Evolutionary conservation across 2,329 filamentous ascomycete genomes (phyloP).

Genomic region (Cladophialophora bantiana): DNA sequence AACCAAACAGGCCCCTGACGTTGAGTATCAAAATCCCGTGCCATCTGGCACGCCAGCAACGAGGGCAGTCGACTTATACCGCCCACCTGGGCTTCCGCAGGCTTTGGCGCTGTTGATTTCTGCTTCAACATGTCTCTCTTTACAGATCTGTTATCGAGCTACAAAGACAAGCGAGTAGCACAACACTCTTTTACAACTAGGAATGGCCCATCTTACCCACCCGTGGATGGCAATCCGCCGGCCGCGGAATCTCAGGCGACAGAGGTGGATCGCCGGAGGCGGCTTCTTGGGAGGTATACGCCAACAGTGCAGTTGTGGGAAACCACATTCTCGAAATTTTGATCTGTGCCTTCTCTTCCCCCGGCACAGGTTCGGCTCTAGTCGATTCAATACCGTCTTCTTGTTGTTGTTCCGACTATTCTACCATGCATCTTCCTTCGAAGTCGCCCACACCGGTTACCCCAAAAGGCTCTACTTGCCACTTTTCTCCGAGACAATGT

Average conservation of each 20-base stretch:
- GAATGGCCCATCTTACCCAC: slow-evolving; percentile 21
- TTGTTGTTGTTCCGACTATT: slow-evolving; percentile 35
- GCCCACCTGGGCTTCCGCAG: not conserved
- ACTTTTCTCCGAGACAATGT: not conserved
- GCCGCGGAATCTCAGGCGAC: slow-evolving; percentile 14
- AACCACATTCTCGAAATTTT: slow-evolving; percentile 21
- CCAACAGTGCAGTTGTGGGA: slow-evolving; percentile 25
- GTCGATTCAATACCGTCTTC: slow-evolving; percentile 34
- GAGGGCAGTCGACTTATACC: not conserved
- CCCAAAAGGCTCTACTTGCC: slow-evolving; percentile 3
- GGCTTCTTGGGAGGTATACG: slow-evolving; percentile 11
- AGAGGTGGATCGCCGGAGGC: slow-evolving; percentile 18
- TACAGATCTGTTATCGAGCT: not conserved
- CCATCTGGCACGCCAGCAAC: not conserved
- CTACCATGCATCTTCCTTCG: slow-evolving; percentile 34
- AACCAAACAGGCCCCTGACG: slow-evolving; percentile 6
- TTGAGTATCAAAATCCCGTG: slow-evolving; percentile 23
- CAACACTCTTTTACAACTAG: too few relatives aligned
- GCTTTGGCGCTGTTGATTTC: not conserved
- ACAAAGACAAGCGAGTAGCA: not conserved
- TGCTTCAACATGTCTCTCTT: slow-evolving; percentile 13
- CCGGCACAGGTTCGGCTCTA: slow-evolving; percentile 32
- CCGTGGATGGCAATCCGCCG: slow-evolving; percentile 15
- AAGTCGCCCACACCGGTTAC: slow-evolving; percentile 7
- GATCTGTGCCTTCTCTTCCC: slow-evolving; percentile 30